These are phyloP conservation scores for Sordariomycetes sp. DNA, from an alignment of 2,329 filamentous ascomycete species.

Conservation along the genomic window DNA sequence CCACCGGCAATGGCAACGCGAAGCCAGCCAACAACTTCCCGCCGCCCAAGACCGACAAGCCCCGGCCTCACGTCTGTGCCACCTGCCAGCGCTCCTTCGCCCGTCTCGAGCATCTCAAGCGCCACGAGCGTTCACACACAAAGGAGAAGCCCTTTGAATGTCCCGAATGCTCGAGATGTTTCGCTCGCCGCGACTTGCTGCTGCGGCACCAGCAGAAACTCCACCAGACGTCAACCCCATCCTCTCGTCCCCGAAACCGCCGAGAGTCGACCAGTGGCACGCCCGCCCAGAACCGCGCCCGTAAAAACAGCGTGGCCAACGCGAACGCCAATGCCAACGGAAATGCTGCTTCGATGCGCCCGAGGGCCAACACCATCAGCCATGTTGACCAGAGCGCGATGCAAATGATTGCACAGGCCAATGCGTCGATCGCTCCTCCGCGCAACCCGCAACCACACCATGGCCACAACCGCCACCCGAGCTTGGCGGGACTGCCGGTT, in stretches of 20 bases:
- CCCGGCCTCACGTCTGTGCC: conserved; percentile 83
- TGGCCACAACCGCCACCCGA: conserved; percentile 64
- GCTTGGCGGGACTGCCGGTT: conserved; percentile 58
- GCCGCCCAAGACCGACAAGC: conserved; percentile 93
- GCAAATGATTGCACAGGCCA: conserved; percentile 58
- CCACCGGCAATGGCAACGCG: conserved; percentile 17
- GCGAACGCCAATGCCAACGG: conserved; percentile 33
- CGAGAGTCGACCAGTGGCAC: conserved; percentile 78
- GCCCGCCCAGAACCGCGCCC: conserved; percentile 61
- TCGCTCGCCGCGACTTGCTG: conserved; percentile 84
- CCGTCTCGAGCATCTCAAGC: conserved; percentile 89
- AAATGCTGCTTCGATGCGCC: conserved; percentile 58
- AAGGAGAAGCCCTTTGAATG: conserved; percentile 99
- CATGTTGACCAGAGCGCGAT: conserved; percentile 75
- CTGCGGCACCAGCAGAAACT: conserved; percentile 97
- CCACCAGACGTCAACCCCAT: conserved; percentile 84
- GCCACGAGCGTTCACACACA: conserved; percentile 94
- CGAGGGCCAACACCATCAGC: conserved; percentile 91
- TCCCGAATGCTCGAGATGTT: conserved; percentile 87
- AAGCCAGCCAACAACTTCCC: conserved; percentile 46
- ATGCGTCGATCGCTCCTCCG: conserved; percentile 39
- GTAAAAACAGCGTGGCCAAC: conserved; percentile 84
- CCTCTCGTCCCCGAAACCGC: conserved; percentile 76
- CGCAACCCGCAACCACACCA: conserved; percentile 38
- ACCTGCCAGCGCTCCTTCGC: conserved; percentile 92